phyloP scores from a whole-genome alignment of 495 filamentous ascomycete genomes.

The Daldinia childiae region DNA sequence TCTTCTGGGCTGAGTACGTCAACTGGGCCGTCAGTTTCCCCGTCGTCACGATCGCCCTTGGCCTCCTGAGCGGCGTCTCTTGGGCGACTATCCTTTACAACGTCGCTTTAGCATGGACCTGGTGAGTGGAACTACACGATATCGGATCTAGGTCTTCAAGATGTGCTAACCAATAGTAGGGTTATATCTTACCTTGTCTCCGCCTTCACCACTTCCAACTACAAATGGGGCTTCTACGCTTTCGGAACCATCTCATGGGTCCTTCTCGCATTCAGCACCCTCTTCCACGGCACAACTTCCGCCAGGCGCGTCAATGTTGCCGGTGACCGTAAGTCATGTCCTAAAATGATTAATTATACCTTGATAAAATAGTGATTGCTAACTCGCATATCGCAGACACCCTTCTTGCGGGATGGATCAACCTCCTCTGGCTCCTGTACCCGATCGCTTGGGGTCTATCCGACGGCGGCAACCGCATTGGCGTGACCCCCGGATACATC shows the following conservation, averaged over 20 bases:
- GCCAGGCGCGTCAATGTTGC: conserved; percentile 51
- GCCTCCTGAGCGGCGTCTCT: conserved; percentile 54
- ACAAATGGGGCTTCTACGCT: conserved; percentile 63
- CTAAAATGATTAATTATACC: neutral
- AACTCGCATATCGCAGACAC: conserved; percentile 39
- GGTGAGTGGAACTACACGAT: conserved; percentile 41
- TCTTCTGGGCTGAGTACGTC: conserved; percentile 63
- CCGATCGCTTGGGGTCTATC: conserved; percentile 58
- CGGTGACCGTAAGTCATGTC: conserved; percentile 43
- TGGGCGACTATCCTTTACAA: conserved; percentile 60
- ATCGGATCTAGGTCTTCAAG: neutral
- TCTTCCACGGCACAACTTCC: conserved; percentile 39
- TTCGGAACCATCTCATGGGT: conserved; percentile 53
- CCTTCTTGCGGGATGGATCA: conserved; percentile 53
- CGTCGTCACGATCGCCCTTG: conserved; percentile 51
- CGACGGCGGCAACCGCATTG: conserved; percentile 59
- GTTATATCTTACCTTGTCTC: conserved; percentile 55
- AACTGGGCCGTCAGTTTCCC: conserved; percentile 61
- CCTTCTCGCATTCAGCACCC: conserved; percentile 48
- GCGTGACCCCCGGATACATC: conserved; percentile 53
- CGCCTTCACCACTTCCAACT: conserved; percentile 56
- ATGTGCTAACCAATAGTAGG: conserved; percentile 20
- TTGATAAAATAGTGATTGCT: neutral
- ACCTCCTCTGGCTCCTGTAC: conserved; percentile 61
- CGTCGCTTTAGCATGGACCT: conserved; percentile 55